phyloP scores from a whole-genome alignment of 1,284 basidiomycete species.

The Sanghuangporus weigelae region DNA sequence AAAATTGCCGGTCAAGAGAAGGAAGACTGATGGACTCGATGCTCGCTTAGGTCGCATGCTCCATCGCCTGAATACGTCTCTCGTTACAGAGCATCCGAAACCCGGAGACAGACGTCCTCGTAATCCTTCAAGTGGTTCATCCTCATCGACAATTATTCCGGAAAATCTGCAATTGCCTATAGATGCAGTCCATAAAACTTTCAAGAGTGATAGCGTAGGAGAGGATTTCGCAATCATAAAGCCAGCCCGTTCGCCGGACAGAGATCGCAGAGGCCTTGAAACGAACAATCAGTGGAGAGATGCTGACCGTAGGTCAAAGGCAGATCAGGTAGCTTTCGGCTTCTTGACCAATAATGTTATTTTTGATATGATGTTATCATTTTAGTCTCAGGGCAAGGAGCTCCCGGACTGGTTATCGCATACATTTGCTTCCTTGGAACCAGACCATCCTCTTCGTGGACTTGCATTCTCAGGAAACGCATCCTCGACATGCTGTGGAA shows the following conservation, averaged over 20 bases:
- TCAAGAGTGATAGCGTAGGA: conserved; percentile 30
- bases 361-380: neutral
- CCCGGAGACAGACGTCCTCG: conserved; percentile 23
- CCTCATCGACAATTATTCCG: conserved; percentile 37
- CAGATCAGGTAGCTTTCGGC: no score
- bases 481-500: neutral
- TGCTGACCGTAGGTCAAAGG: neutral
- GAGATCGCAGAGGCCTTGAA: neutral
- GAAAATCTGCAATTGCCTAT: conserved; percentile 36
- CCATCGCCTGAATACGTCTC: conserved; percentile 9
- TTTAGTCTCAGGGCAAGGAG: conserved; percentile 11
- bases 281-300: conserved; percentile 5
- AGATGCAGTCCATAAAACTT: conserved; percentile 33
- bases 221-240: conserved; percentile 41
- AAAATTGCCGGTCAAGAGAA: conserved; percentile 2
- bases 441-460: conserved; percentile 39
- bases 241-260: conserved; percentile 25
- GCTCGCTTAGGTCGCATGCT: conserved; percentile 14
- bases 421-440: conserved; percentile 37
- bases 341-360: neutral
- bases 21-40: conserved; percentile 8
- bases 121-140: conserved; percentile 36
- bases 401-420: conserved; percentile 44
- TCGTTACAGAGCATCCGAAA: neutral
- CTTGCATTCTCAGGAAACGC: conserved; percentile 25